phyloP scores from a whole-genome alignment of 192 early-diverging fungal species.

The Rhizophagus prolifer region DNA sequence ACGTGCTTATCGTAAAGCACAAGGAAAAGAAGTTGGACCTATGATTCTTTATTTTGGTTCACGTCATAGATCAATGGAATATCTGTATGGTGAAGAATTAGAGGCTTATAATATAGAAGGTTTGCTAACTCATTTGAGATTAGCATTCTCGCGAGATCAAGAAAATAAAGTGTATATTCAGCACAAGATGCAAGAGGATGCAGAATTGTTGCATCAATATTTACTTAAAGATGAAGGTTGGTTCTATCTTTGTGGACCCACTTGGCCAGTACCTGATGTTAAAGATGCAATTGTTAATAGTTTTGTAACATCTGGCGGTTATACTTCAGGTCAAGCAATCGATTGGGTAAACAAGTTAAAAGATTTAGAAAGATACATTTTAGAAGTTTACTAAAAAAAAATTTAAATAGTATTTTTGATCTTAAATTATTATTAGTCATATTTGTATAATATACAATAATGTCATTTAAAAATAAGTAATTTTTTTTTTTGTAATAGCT shows the following conservation, averaged over 20 bases:
- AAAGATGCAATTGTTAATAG: constrained; percentile 84
- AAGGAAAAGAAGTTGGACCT: constrained; percentile 83
- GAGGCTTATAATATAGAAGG: constrained; percentile 93
- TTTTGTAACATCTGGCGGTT: constrained; percentile 61
- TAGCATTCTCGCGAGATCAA: constrained; percentile 96
- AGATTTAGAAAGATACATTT: constrained; percentile 87
- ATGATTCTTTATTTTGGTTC: constrained; percentile 97
- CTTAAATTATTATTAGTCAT: no score
- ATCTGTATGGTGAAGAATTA: constrained; percentile 94
- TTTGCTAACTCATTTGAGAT: constrained; percentile 80
- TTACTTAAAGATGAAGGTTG: constrained; percentile 76
- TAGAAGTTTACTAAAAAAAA: constrained; percentile 77
- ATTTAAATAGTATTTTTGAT: no score
- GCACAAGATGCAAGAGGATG: constrained; percentile 90
- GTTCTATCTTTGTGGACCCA: constrained; percentile 98
- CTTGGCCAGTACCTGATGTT: constrained; percentile 94
- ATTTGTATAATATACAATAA: no score
- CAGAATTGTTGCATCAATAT: constrained; percentile 67
- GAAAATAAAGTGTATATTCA: constrained; percentile 95
- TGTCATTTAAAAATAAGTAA: no score
- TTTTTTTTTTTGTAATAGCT: no score
- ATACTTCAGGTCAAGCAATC: constrained; percentile 61
- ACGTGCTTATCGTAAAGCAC: constrained; percentile 74
- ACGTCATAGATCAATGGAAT: constrained; percentile 89
- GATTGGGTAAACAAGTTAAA: constrained; percentile 86